Evolutionary conservation across 257 asterid genomes (phyloP), one percentile per base, ranked within the genome.

Genomic region (Handroanthus guayacan): DNA sequence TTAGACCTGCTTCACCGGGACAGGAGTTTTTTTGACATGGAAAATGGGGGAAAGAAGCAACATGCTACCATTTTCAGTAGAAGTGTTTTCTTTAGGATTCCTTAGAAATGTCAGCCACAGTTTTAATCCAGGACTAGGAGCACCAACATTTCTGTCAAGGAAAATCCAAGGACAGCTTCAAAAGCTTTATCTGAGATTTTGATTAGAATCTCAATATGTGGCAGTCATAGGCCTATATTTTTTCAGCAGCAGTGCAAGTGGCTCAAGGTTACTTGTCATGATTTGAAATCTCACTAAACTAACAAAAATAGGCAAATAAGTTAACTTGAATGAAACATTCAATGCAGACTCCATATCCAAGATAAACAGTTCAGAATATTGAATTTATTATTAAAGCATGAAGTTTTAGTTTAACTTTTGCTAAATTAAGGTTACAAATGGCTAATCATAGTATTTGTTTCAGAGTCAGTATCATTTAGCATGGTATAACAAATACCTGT

Each of bases 401-500:
- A 17, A 14, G 43, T 47, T 51, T 16, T 67, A 14, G 16, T 48
- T 50, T 20, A 64, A 9, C 34, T 61, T 48, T 43, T 56, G 54
- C 76, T 57, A 61, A 69, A 77, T 43, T 60, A 75, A 79, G 16
- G 57, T 34, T 48, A 43, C 68, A 13, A 36, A 39, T 75, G 43
- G 48, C 64, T 36, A 60, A 72, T 71, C 67, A 62, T 47, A 79
- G 69, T 25, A 45, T 50, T 25, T 4, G 3, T 43, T 51, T 16
- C 8, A n/a, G n/a, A n/a, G n/a, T n/a, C n/a, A 6, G 36, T 74
- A 67, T 31, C 72, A 69, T 18, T 41, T 14, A 58, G 71, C 57
- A 34, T 62, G 36, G 69, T 12, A 52, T 25, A 25, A 25, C 16
- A 69, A 50, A 9, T 88, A 92, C 99, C 99, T 95, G 99, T 90